These are phyloP conservation scores for Sutorius australiensis DNA, from an alignment of 768 basidiomycete species.

Conservation along the genomic window DNA sequence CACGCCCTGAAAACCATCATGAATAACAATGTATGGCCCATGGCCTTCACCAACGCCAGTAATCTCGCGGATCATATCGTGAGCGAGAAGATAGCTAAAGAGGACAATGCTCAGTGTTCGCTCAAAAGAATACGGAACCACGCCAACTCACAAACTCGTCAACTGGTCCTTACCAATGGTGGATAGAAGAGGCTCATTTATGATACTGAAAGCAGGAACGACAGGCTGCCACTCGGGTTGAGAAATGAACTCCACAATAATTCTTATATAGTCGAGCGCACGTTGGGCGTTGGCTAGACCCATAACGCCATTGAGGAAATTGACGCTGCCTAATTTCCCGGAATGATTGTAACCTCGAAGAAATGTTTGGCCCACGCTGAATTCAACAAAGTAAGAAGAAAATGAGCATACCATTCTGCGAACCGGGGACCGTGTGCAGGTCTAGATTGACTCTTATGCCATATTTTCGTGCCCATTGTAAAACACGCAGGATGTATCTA, in stretches of 20 bases:
- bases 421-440: slow-evolving; percentile 75
- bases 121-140: neutral
- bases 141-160: slow-evolving; percentile 51
- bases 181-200: slow-evolving; percentile 56
- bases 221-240: slow-evolving; percentile 69
- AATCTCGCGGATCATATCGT: slow-evolving; percentile 64
- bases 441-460: slow-evolving; percentile 83
- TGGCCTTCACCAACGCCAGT: slow-evolving; percentile 70
- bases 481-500: slow-evolving; percentile 69
- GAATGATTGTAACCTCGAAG: slow-evolving; percentile 52
- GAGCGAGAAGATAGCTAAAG: slow-evolving; percentile 52
- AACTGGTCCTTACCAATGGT: slow-evolving; percentile 53
- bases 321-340: slow-evolving; percentile 59
- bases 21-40: slow-evolving; percentile 54
- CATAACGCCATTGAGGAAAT: slow-evolving; percentile 70
- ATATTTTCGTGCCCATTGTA: slow-evolving; percentile 87
- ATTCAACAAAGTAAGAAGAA: neutral
- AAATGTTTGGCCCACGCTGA: neutral
- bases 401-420: slow-evolving; percentile 56
- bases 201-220: slow-evolving; percentile 55
- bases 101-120: neutral
- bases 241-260: slow-evolving; percentile 75
- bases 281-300: slow-evolving; percentile 84
- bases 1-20: slow-evolving; percentile 57
- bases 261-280: slow-evolving; percentile 69